Conservation (phyloP, 768 basidiomycete genomes). For the Heimioporus sp. region DNA sequence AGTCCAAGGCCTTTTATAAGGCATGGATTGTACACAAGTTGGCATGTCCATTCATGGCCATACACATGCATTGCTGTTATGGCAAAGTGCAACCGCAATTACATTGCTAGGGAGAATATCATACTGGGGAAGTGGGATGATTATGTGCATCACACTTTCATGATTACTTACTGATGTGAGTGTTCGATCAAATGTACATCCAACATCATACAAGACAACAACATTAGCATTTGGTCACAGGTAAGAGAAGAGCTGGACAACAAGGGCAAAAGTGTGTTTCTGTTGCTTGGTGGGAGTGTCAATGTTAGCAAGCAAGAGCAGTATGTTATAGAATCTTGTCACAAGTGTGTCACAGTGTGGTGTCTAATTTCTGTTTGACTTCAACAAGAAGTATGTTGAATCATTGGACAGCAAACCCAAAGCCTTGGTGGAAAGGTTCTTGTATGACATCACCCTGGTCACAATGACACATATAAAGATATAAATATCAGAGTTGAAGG, state of each 20-base stretch:
- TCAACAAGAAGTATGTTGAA: too few species aligned
- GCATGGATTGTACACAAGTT: not conserved
- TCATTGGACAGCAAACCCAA: too few species aligned
- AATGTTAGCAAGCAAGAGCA: constrained; percentile 32
- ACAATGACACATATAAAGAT: too few species aligned
- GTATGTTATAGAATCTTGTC: constrained; percentile 28
- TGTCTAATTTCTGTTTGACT: too few species aligned
- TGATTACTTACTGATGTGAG: constrained; percentile 23
- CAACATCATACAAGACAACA: constrained; percentile 31
- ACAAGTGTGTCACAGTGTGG: too few species aligned
- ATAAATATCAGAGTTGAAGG: not conserved
- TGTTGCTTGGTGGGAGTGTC: constrained; percentile 8
- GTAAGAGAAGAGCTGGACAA: constrained; percentile 27
- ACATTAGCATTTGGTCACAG: constrained; percentile 34
- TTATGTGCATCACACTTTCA: too few species aligned
- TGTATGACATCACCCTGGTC: too few species aligned
- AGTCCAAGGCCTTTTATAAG: constrained; percentile 3
- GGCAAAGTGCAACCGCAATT: too few species aligned
- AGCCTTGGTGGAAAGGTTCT: too few species aligned
- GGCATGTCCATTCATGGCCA: constrained; percentile 35
- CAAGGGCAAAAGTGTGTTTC: constrained; percentile 35
- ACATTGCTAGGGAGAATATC: too few species aligned
- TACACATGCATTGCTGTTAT: constrained; percentile 36
- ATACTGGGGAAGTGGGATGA: too few species aligned
- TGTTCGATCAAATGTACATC: constrained; percentile 31